Evolutionary conservation across 257 asterid genomes (phyloP).

Genomic region (Haberlea rhodopensis): DNA sequence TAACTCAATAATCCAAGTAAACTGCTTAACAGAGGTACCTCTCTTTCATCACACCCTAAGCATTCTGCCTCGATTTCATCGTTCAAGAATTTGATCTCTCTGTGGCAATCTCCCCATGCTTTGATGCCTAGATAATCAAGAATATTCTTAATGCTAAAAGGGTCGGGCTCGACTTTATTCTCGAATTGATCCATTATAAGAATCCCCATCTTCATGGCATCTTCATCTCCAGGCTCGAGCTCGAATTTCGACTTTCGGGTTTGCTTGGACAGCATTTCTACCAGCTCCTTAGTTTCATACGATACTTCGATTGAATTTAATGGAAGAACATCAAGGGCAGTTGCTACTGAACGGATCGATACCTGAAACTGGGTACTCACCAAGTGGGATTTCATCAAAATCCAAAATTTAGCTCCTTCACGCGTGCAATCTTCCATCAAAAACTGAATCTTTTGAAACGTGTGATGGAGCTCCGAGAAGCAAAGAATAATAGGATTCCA

Average conservation of each 20-base stretch:
- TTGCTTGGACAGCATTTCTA: conserved; percentile 50
- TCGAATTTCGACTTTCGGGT: conserved; percentile 50
- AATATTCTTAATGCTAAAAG: conserved; percentile 36
- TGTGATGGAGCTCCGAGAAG: conserved; percentile 65
- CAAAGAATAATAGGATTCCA: conserved; percentile 43
- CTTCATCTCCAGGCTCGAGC: conserved; percentile 48
- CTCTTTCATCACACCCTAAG: conserved; percentile 36
- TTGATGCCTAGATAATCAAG: conserved; percentile 45
- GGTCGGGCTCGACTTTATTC: conserved; percentile 55
- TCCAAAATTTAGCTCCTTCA: conserved; percentile 47
- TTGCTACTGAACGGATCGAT: conserved; percentile 46
- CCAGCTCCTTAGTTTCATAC: conserved; percentile 50
- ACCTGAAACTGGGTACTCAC: conserved; percentile 44
- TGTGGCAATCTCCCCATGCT: conserved; percentile 60
- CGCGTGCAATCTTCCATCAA: conserved; percentile 59
- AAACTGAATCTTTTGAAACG: conserved; percentile 52
- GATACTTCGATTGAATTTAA: conserved; percentile 36
- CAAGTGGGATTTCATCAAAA: conserved; percentile 60
- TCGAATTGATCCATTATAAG: conserved; percentile 58
- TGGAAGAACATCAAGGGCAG: conserved; percentile 67
- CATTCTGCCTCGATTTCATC: conserved; percentile 40
- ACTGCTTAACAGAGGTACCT: conserved; percentile 47
- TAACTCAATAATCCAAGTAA: conserved; percentile 59
- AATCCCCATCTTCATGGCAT: conserved; percentile 42
- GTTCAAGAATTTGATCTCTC: conserved; percentile 49